phyloP scores from a whole-genome alignment of 495 filamentous ascomycete species.

The Podospora appendiculata region DNA sequence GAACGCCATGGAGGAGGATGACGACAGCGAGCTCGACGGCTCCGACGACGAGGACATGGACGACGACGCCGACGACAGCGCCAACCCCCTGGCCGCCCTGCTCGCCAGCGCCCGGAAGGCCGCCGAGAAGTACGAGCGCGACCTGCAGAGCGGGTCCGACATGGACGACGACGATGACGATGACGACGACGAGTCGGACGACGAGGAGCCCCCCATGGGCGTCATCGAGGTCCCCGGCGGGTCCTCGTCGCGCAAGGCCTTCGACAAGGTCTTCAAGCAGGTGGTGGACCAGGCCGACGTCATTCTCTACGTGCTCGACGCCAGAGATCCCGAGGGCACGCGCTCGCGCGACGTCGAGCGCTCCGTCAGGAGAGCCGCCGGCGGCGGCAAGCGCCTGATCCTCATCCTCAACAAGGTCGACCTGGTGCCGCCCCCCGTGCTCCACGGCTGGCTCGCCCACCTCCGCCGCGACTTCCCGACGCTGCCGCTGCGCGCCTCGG shows the following conservation, averaged over 20 bases:
- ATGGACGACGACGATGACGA: constrained; percentile 43
- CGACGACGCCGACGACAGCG: constrained; percentile 46
- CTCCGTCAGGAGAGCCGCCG: constrained; percentile 76
- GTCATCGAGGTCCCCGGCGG: constrained; percentile 38
- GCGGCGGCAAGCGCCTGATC: constrained; percentile 80
- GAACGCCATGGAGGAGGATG: constrained; percentile 32
- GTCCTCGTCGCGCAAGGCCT: constrained; percentile 67
- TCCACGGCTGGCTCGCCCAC: constrained; percentile 77
- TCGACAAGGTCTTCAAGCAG: constrained; percentile 93
- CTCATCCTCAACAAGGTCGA: constrained; percentile 97
- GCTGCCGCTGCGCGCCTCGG: constrained; percentile 80
- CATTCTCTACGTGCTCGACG: constrained; percentile 89
- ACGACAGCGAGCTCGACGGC: constrained; percentile 42
- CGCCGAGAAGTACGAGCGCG: constrained; percentile 69
- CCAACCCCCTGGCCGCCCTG: constrained; percentile 87
- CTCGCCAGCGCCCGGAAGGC: constrained; percentile 84
- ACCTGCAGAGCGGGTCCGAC: constrained; percentile 38
- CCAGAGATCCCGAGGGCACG: constrained; percentile 85
- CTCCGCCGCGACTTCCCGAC: constrained; percentile 90
- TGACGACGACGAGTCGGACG: constrained; percentile 52
- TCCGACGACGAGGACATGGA: constrained; percentile 34
- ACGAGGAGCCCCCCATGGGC: constrained; percentile 43
- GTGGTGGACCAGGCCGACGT: constrained; percentile 88
- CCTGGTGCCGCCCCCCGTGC: constrained; percentile 70
- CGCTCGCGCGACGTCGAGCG: constrained; percentile 85